Conservation (phyloP, 1,284 basidiomycete species). For the Amylostereum areolatum region DNA sequence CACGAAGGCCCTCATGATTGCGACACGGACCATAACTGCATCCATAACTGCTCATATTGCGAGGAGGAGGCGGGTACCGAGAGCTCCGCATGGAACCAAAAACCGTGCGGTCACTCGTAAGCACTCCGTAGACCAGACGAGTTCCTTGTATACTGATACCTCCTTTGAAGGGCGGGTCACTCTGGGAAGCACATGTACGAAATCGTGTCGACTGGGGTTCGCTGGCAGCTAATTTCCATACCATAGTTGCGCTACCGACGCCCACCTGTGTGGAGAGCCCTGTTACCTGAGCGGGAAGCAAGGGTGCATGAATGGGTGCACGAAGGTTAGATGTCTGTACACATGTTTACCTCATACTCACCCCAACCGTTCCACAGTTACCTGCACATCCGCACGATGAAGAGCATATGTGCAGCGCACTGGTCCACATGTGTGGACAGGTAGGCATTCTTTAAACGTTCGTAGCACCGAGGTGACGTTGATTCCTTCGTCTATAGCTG, state of each 20-base stretch:
- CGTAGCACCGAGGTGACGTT: not conserved
- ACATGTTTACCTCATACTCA: not conserved
- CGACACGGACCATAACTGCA: conserved; percentile 40
- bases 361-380: conserved; percentile 31
- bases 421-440: conserved; percentile 49
- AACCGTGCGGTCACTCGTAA: conserved; percentile 32
- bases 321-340: conserved; percentile 32
- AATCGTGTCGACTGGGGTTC: not conserved
- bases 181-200: conserved; percentile 32
- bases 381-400: conserved; percentile 27
- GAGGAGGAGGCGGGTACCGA: conserved; percentile 25
- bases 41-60: conserved; percentile 35
- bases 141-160: conserved; percentile 2
- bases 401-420: conserved; percentile 48
- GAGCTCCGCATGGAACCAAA: no score
- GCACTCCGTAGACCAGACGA: conserved; percentile 12
- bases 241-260: conserved; percentile 38
- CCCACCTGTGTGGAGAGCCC: conserved; percentile 45
- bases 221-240: not conserved
- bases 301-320: conserved; percentile 44
- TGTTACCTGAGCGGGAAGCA: conserved; percentile 37
- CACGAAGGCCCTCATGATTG: conserved; percentile 47
- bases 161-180: conserved; percentile 42
- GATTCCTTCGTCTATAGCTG: conserved; percentile 26
- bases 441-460: conserved; percentile 21